These are phyloP conservation scores for Moniliophthora roreri DNA, from an alignment of 1,284 basidiomycete genomes.

Conservation along the genomic window DNA sequence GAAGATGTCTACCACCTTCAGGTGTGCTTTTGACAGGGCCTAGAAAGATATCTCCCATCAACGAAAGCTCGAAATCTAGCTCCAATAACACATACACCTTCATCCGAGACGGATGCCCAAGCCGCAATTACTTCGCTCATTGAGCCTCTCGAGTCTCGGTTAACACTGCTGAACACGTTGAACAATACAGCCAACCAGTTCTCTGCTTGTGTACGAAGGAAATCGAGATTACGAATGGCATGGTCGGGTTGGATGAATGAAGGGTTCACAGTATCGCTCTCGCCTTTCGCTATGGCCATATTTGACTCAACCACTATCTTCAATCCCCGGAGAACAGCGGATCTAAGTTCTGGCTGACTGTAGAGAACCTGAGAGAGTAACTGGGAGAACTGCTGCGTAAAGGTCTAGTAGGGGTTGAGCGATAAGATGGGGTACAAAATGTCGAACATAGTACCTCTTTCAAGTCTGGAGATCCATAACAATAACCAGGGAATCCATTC, in stretches of 20 bases:
- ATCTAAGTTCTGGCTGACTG: slow-evolving; percentile 81
- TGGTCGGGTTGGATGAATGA: slow-evolving; percentile 46
- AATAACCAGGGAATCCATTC: slow-evolving; percentile 88
- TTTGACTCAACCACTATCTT: slow-evolving; percentile 82
- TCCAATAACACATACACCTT: slow-evolving; percentile 47
- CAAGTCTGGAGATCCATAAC: slow-evolving; percentile 62
- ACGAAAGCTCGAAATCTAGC: not conserved
- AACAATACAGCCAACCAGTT: slow-evolving; percentile 95
- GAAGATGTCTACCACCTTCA: slow-evolving; percentile 79
- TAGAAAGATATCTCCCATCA: slow-evolving; percentile 23
- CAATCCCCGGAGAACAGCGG: slow-evolving; percentile 81
- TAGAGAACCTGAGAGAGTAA: slow-evolving; percentile 93
- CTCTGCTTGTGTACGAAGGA: slow-evolving; percentile 79
- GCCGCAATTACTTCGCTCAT: slow-evolving; percentile 88
- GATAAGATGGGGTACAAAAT: not conserved
- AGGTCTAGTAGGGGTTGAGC: slow-evolving; percentile 42
- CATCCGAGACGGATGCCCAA: slow-evolving; percentile 85
- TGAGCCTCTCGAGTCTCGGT: slow-evolving; percentile 73
- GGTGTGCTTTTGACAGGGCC: slow-evolving; percentile 82
- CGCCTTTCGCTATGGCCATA: slow-evolving; percentile 40
- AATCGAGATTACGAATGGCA: slow-evolving; percentile 70
- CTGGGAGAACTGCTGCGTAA: slow-evolving; percentile 77
- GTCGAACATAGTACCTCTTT: slow-evolving; percentile 38
- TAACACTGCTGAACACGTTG: slow-evolving; percentile 92
- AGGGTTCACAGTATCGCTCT: slow-evolving; percentile 30